Percentiles rank a stretch among this genome's conserved stretches.
phyloP scores from a whole-genome alignment of 805 yeast genomes.

The Grigorovia yakushimaensis region DNA sequence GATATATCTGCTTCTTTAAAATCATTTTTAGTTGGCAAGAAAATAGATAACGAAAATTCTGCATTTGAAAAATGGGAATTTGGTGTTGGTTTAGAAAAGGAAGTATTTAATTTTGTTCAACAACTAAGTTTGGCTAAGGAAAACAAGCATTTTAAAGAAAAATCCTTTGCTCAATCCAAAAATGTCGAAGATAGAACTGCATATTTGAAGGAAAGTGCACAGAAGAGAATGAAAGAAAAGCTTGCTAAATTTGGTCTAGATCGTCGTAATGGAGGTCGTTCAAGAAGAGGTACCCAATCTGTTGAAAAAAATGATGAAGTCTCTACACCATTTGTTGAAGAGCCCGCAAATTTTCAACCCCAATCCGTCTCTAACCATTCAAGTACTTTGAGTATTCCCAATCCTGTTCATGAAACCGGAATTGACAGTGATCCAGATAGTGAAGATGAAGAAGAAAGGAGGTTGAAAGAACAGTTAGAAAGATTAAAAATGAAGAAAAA shows the following conservation, averaged over 20 bases:
- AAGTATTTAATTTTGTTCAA: slow-evolving; percentile 52
- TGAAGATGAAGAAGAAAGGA: slow-evolving; percentile 40
- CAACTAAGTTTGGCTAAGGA: slow-evolving; percentile 32
- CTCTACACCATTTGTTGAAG: slow-evolving; percentile 5
- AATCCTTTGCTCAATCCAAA: slow-evolving; percentile 13
- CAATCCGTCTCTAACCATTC: background rate
- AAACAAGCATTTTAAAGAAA: background rate
- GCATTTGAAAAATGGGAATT: slow-evolving; percentile 69
- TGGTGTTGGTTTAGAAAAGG: slow-evolving; percentile 63
- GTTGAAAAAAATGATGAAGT: background rate
- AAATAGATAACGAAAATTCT: slow-evolving; percentile 30
- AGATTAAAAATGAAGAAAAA: slow-evolving; percentile 42
- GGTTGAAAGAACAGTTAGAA: slow-evolving; percentile 31
- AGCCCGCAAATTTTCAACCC: background rate
- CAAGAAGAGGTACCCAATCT: slow-evolving; percentile 2
- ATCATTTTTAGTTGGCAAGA: slow-evolving; percentile 18
- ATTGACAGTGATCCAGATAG: slow-evolving; percentile 24
- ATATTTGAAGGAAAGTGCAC: slow-evolving; percentile 73
- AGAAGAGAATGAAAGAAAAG: slow-evolving; percentile 74
- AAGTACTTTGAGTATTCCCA: background rate
- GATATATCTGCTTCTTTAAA: slow-evolving; percentile 40
- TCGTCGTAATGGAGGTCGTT: slow-evolving; percentile 24
- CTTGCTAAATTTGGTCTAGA: slow-evolving; percentile 71
- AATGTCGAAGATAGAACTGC: slow-evolving; percentile 65
- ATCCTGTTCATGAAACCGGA: background rate